Conservation (phyloP, 2,329 filamentous ascomycete species). For the Gremmenia infestans region DNA sequence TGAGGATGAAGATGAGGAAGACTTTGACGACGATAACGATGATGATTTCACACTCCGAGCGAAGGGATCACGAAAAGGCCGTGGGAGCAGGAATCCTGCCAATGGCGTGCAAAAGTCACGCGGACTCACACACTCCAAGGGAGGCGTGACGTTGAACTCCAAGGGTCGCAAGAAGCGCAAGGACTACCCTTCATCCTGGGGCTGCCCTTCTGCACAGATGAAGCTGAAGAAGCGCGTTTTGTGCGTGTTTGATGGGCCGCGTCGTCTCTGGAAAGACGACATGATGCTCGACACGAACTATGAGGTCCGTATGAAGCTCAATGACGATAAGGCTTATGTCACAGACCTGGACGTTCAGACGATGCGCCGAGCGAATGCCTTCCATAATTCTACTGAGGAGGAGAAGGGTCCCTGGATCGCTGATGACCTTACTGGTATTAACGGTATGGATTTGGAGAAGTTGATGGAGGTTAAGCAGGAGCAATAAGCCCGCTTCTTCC, state of each 20-base stretch:
- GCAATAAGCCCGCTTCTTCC: slow-evolving; percentile 7
- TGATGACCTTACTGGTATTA: slow-evolving; percentile 62
- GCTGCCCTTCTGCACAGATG: slow-evolving; percentile 88
- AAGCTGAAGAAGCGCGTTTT: slow-evolving; percentile 97
- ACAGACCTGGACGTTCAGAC: slow-evolving; percentile 93
- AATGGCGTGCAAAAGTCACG: slow-evolving; percentile 62
- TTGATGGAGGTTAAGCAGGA: slow-evolving; percentile 45
- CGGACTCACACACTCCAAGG: slow-evolving; percentile 73
- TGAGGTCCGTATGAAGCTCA: slow-evolving; percentile 81
- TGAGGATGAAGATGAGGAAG: slow-evolving; percentile 46
- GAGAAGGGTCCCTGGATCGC: slow-evolving; percentile 84
- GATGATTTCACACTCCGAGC: slow-evolving; percentile 51
- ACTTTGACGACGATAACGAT: slow-evolving; percentile 52
- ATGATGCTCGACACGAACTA: slow-evolving; percentile 97
- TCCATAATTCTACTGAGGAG: slow-evolving; percentile 73
- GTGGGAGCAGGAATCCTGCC: slow-evolving; percentile 28
- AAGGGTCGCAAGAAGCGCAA: slow-evolving; percentile 82
- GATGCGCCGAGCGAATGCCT: slow-evolving; percentile 78
- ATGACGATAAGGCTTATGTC: slow-evolving; percentile 61
- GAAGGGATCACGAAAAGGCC: slow-evolving; percentile 36
- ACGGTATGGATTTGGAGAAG: slow-evolving; percentile 53
- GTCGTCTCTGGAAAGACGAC: slow-evolving; percentile 93
- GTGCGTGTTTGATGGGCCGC: slow-evolving; percentile 82
- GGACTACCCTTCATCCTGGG: slow-evolving; percentile 92
- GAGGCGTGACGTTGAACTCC: slow-evolving; percentile 57